Percentiles rank a stretch among this genome's conserved stretches.
Evolutionary conservation across 2,329 filamentous ascomycete species (phyloP).

Genomic region (Xylariaceae sp.): DNA sequence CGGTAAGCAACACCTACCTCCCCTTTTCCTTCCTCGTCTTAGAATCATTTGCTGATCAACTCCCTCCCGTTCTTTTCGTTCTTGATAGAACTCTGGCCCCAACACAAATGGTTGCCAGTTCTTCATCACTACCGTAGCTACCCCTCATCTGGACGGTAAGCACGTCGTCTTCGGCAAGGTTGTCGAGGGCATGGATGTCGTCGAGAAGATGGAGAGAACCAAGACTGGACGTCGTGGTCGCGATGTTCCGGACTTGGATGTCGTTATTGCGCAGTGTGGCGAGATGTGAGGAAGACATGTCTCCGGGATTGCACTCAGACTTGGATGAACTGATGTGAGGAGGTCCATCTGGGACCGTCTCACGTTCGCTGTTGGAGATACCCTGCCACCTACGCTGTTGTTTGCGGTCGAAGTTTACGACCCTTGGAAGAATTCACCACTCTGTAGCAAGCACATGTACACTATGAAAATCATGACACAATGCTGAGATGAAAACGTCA

Average conservation of each 20-base stretch:
- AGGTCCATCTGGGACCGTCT: not conserved
- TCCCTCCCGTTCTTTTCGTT: not conserved
- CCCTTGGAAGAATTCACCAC: not conserved
- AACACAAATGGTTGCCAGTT: slow-evolving; percentile 95
- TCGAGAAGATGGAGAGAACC: slow-evolving; percentile 87
- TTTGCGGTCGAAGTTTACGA: not conserved
- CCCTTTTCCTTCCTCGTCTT: not conserved
- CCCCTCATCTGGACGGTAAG: slow-evolving; percentile 84
- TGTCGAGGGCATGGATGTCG: slow-evolving; percentile 81
- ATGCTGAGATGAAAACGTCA: not conserved
- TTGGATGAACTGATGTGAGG: not conserved
- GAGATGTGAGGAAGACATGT: slow-evolving; percentile 63
- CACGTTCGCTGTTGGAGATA: not conserved
- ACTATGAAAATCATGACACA: not conserved
- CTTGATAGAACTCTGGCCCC: slow-evolving; percentile 71
- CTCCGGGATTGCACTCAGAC: not conserved
- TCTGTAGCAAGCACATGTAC: too few species aligned
- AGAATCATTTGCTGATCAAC: not conserved
- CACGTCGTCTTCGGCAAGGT: slow-evolving; percentile 96
- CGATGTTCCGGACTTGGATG: slow-evolving; percentile 80
- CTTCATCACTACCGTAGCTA: slow-evolving; percentile 88
- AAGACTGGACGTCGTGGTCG: slow-evolving; percentile 68
- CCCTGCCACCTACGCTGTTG: not conserved
- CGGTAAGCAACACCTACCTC: slow-evolving; percentile 52
- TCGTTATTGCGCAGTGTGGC: slow-evolving; percentile 80